Percentiles rank a stretch among this genome's conserved stretches.
These are phyloP conservation scores for Epichloe scottii DNA, from an alignment of 2,329 filamentous ascomycete genomes.

Conservation along the genomic window DNA sequence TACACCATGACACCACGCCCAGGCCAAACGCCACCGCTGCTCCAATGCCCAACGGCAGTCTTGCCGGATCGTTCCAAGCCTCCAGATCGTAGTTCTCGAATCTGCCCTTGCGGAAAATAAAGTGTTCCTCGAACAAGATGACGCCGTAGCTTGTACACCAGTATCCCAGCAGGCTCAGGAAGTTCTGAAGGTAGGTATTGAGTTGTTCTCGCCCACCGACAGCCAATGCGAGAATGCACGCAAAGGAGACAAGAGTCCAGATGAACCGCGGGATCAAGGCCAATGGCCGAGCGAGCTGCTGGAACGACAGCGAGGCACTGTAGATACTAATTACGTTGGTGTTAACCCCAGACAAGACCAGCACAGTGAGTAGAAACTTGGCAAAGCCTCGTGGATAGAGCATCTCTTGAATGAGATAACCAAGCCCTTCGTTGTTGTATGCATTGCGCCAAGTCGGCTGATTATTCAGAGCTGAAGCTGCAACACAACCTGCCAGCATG, in stretches of 20 bases:
- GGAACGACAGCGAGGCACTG: constrained; percentile 25
- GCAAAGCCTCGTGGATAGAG: constrained; percentile 32
- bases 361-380: constrained; percentile 27
- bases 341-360: constrained; percentile 25
- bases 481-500: constrained; percentile 32
- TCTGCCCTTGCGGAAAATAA: constrained; percentile 28
- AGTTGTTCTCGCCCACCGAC: constrained; percentile 27
- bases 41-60: constrained; percentile 28
- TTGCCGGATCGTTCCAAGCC: constrained; percentile 30
- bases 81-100: constrained; percentile 28
- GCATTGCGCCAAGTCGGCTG: constrained; percentile 23
- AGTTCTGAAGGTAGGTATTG: constrained; percentile 30
- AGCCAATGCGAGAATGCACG: constrained; percentile 27
- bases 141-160: constrained; percentile 31
- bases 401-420: constrained; percentile 31
- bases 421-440: constrained; percentile 28
- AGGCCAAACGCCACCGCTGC: constrained; percentile 29
- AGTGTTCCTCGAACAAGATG: constrained; percentile 28
- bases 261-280: constrained; percentile 27
- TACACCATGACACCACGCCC: constrained; percentile 33
- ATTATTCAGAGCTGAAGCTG: constrained; percentile 28
- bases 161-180: constrained; percentile 32
- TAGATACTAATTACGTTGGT: constrained; percentile 27
- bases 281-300: constrained; percentile 24
- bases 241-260: constrained; percentile 26